Evolutionary conservation across 2,329 filamentous ascomycete genomes (phyloP).

Genomic region (Uncinocarpus reesii): DNA sequence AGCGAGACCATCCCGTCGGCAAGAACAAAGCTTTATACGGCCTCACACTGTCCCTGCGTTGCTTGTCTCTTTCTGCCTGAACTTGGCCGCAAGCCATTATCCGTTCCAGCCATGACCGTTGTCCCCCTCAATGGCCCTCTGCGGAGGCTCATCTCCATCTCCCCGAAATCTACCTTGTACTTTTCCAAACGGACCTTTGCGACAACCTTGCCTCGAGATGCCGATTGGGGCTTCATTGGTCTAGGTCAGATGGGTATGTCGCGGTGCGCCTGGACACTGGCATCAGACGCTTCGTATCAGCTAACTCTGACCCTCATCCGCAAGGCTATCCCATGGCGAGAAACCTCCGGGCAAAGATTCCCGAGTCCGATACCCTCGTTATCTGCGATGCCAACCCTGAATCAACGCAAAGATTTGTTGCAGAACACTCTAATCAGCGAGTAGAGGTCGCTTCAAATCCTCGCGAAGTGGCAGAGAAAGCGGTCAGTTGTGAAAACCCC

Average conservation of each 20-base stretch:
- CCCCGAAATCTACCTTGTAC: conserved; percentile 2
- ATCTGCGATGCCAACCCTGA: conserved; percentile 56
- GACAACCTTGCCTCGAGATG: conserved; percentile 35
- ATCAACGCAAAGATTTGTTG: conserved; percentile 46
- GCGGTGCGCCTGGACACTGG: too few species aligned
- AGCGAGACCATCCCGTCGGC: too few species aligned
- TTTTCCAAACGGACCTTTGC: conserved; percentile 34
- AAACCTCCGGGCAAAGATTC: conserved; percentile 58
- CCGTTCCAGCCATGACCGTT: not conserved
- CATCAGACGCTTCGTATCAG: too few species aligned
- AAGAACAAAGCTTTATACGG: too few species aligned
- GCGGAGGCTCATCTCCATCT: conserved; percentile 11
- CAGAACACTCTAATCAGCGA: conserved; percentile 42
- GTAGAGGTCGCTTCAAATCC: conserved; percentile 49
- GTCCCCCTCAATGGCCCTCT: conserved; percentile 5
- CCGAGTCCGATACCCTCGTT: conserved; percentile 50
- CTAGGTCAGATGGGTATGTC: conserved; percentile 51
- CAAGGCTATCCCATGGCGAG: conserved; percentile 62
- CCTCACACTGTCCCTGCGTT: too few species aligned
- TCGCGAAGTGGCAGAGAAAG: conserved; percentile 54
- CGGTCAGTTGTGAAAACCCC: conserved; percentile 43
- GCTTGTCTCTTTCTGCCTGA: too few species aligned
- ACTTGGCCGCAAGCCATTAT: not conserved
- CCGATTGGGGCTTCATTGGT: conserved; percentile 51
- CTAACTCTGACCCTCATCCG: not conserved